Conservation (phyloP, 2,329 filamentous ascomycete genomes). For the Neopestalotiopsis sp. region DNA sequence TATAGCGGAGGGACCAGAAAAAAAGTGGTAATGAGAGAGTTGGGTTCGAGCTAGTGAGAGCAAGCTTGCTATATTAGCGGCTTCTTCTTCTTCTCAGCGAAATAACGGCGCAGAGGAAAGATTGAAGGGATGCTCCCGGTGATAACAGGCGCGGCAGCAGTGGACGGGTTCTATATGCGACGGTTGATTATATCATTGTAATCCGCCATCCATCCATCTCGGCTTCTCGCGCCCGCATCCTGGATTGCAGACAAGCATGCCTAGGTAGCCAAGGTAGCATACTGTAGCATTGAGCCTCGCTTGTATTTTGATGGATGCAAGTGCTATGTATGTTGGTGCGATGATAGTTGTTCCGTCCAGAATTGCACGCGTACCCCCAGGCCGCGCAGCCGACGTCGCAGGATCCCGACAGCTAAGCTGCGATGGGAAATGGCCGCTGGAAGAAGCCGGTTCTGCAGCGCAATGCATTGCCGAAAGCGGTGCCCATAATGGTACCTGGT, state of each 20-base stretch:
- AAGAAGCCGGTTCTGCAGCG: neutral
- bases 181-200: neutral
- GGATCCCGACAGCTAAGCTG: neutral
- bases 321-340: neutral
- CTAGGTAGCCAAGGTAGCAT: neutral
- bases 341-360: conserved; percentile 1
- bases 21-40: too few species aligned
- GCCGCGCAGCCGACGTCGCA: conserved; percentile 11
- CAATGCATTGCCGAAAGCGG: neutral
- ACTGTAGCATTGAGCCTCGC: neutral
- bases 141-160: neutral
- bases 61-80: neutral
- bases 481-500: neutral
- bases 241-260: neutral
- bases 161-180: neutral
- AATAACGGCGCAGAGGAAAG: neutral
- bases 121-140: neutral
- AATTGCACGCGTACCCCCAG: neutral
- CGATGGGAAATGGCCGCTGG: conserved; percentile 2
- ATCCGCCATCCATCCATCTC: neutral
- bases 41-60: neutral
- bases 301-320: neutral
- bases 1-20: neutral
- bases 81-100: neutral
- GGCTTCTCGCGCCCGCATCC: too few species aligned